These are phyloP conservation scores for Kluyveromyces starmeri DNA, from an alignment of 805 yeast species.

Conservation along the genomic window DNA sequence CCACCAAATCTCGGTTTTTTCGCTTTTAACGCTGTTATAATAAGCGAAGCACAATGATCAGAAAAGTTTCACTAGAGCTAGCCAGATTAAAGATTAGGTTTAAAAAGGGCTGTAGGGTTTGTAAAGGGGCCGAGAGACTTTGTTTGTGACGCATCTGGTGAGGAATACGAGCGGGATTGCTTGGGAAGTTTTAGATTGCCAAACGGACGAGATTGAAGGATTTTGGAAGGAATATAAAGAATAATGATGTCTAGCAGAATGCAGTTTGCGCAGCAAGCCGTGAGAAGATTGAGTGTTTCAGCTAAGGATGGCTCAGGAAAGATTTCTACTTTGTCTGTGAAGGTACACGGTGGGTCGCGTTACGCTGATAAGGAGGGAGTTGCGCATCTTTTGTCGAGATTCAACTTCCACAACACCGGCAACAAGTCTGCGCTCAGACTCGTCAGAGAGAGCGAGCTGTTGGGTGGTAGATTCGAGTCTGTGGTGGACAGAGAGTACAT, in stretches of 20 bases:
- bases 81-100: too few relatives aligned
- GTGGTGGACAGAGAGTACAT: constrained; percentile 76
- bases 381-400: constrained; percentile 77
- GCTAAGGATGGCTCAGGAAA: constrained; percentile 55
- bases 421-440: constrained; percentile 83
- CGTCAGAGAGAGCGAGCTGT: constrained; percentile 87
- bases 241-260: constrained; percentile 16
- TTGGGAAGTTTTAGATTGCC: too few relatives aligned
- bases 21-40: too few relatives aligned
- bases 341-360: constrained; percentile 83
- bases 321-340: constrained; percentile 69
- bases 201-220: too few relatives aligned
- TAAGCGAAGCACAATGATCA: too few relatives aligned
- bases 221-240: background rate
- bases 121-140: too few relatives aligned
- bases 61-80: too few relatives aligned
- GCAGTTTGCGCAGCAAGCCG: constrained; percentile 19
- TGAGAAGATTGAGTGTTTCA: constrained; percentile 35
- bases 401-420: constrained; percentile 73
- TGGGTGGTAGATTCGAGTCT: constrained; percentile 75
- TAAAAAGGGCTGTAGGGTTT: too few relatives aligned
- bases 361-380: constrained; percentile 62
- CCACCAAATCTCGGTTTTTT: too few relatives aligned
- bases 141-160: too few relatives aligned
- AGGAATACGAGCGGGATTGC: too few relatives aligned